A percentile compares a stretch with the other conserved stretches of the same genome.
These are phyloP conservation scores for Coemansia asiatica DNA, from an alignment of 192 early-diverging fungal species.

Conservation along the genomic window DNA sequence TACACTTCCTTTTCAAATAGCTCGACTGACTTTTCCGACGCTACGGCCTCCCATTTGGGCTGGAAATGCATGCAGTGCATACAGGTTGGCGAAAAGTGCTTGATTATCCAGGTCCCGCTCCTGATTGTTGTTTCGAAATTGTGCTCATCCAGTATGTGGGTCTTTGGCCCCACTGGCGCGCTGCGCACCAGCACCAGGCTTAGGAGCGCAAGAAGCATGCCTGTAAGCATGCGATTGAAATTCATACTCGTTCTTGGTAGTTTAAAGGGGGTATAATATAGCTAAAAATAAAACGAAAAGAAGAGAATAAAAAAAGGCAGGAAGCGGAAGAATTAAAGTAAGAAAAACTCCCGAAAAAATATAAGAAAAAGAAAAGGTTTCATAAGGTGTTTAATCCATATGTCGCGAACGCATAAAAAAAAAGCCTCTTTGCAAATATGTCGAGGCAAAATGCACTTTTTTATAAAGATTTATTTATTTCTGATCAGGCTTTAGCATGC, in stretches of 20 bases:
- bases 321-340: slow-evolving; percentile 3
- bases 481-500: too few species aligned
- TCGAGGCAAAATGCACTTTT: neutral
- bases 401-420: too few species aligned
- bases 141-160: slow-evolving; percentile 36
- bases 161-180: slow-evolving; percentile 47
- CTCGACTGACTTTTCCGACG: slow-evolving; percentile 31
- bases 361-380: neutral
- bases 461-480: too few species aligned
- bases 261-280: neutral
- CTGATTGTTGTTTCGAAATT: slow-evolving; percentile 52
- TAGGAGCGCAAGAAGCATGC: slow-evolving; percentile 16
- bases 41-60: slow-evolving; percentile 74
- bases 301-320: neutral
- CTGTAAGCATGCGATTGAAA: slow-evolving; percentile 12
- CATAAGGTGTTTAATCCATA: too few species aligned
- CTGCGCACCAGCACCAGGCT: slow-evolving; percentile 17
- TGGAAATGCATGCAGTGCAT: slow-evolving; percentile 77
- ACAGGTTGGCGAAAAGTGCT: slow-evolving; percentile 87
- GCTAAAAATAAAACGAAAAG: neutral
- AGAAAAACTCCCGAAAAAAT: slow-evolving; percentile 6
- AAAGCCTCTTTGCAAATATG: neutral
- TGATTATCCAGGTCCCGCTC: slow-evolving; percentile 73
- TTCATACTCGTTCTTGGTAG: slow-evolving; percentile 17
- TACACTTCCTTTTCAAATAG: slow-evolving; percentile 56